These are phyloP conservation scores for Citrus hindsii DNA, from an alignment of 345 rosid species.

Conservation along the genomic window DNA sequence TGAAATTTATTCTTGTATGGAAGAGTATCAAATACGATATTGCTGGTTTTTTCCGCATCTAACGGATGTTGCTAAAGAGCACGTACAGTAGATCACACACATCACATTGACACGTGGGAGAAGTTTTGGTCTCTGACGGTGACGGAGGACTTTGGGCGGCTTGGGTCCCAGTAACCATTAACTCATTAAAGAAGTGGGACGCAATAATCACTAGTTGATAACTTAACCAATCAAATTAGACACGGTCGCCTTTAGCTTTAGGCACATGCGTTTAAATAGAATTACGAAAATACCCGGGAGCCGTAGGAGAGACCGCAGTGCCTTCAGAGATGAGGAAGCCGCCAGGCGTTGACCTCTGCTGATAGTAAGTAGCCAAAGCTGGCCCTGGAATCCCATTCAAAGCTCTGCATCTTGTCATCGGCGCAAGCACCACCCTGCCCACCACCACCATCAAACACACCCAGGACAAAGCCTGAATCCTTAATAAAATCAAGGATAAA, in stretches of 20 bases:
- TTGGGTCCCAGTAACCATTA: neutral
- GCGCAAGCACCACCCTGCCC: slow-evolving; percentile 83
- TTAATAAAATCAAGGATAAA: neutral
- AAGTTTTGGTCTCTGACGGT: too few relatives aligned
- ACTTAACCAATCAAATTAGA: too few relatives aligned
- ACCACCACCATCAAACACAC: neutral
- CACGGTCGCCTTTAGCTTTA: too few relatives aligned
- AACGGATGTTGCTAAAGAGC: too few relatives aligned
- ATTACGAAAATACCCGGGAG: slow-evolving; percentile 57
- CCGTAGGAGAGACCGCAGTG: slow-evolving; percentile 56
- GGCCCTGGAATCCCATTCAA: slow-evolving; percentile 59
- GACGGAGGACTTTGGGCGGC: too few relatives aligned
- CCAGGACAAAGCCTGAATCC: neutral
- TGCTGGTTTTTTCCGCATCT: too few relatives aligned
- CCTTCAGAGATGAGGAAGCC: slow-evolving; percentile 87
- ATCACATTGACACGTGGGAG: too few relatives aligned
- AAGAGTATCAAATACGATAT: too few relatives aligned
- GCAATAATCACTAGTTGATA: neutral
- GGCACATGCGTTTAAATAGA: neutral
- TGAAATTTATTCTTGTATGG: too few relatives aligned
- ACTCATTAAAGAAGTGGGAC: neutral
- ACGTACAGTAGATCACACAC: too few relatives aligned
- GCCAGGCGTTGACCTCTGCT: slow-evolving; percentile 79
- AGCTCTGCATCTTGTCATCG: slow-evolving; percentile 91
- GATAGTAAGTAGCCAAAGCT: slow-evolving; percentile 67